Evolutionary conservation across 148 eudicot species (phyloP), one percentile per base, ranked within the genome.

Genomic region (Chenopodium quinoa): DNA sequence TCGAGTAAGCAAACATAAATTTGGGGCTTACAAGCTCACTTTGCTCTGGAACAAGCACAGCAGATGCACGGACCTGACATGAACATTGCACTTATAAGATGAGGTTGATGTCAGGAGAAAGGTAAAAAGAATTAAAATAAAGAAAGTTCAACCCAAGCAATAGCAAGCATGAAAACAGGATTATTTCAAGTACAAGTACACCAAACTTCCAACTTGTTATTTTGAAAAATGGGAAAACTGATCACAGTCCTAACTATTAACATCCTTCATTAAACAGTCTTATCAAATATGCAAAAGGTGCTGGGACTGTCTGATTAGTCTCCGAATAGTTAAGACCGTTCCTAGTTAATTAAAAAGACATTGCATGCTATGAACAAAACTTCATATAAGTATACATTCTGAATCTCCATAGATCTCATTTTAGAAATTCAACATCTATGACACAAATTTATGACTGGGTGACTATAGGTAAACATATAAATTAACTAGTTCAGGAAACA

Each of bases 1-100:
- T 83, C 64, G 99, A 96, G 81, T 96, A 96, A 70, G 91, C 89
- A 86, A 93, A 96, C 66, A 58, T 72, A 58, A 79, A 90, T 46
- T 68, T 71, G 4, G 78, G 76, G 62, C 20, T 67, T 56, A 71
- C 71, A 65, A 82, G 88, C 80, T 87, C 81, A 85, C 92, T 87
- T 81, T 32, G 82, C 88, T 96, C 99, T 5, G 98, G 99, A 52
- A 91, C 86, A 68, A 96, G 82, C 82, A 91, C 89, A 82, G 97
- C 90, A 80, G 99, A 96, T 70, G 98, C 94, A 80, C 99, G 98
- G 77, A 93, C 94, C 99, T 93, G 83, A 63, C 80, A 73, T 16
- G 27, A 58, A 79, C 62, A 82, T 81, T 67, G 74, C 71, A 71
- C 13, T 3, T 19, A 0, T 13, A 23, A 58, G 6, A 14, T 3